phyloP scores from a whole-genome alignment of 306 rosid species.

The Betula pendula region DNA sequence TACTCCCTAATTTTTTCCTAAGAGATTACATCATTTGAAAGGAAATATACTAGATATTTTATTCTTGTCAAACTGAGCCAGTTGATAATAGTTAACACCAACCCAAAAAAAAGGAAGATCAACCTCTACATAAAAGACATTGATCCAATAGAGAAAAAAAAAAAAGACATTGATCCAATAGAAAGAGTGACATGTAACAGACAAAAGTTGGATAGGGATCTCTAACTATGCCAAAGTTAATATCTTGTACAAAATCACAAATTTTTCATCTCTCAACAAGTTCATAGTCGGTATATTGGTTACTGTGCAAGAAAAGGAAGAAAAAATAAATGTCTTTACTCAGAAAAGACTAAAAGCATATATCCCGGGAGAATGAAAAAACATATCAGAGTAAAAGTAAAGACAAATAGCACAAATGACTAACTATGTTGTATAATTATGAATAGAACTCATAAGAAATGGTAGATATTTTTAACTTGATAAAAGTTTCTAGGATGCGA shows the following conservation, averaged over 20 bases:
- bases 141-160: too few relatives aligned
- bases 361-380: background rate
- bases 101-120: too few relatives aligned
- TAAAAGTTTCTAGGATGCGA: background rate
- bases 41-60: too few relatives aligned
- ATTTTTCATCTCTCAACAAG: background rate
- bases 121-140: too few relatives aligned
- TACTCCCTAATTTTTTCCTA: too few relatives aligned
- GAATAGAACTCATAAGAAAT: background rate
- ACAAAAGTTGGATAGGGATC: background rate
- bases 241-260: background rate
- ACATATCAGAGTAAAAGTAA: background rate
- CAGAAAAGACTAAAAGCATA: background rate
- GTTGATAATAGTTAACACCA: too few relatives aligned
- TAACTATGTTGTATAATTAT: background rate
- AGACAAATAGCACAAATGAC: background rate
- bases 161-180: too few relatives aligned
- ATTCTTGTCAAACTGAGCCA: too few relatives aligned
- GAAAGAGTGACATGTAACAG: background rate
- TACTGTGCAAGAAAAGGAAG: background rate
- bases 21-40: too few relatives aligned
- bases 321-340: background rate
- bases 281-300: background rate
- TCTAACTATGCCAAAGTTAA: background rate
- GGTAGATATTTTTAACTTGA: background rate